Percentiles rank a stretch among this genome's conserved stretches.
These are phyloP conservation scores for Vitis amurensis DNA, from an alignment of 164 flowering plant genomes.

Conservation along the genomic window DNA sequence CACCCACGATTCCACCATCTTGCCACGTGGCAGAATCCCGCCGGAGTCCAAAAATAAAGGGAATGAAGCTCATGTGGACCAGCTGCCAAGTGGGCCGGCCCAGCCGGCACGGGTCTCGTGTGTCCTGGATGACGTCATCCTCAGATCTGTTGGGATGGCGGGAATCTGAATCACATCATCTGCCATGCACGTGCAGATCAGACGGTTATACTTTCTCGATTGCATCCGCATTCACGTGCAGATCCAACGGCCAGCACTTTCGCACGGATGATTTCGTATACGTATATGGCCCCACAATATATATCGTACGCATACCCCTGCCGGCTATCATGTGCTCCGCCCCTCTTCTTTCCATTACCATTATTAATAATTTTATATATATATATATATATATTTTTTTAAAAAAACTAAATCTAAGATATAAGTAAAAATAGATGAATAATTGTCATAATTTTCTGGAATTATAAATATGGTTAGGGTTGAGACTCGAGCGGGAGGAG, in stretches of 20 bases:
- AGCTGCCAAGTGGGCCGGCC: constrained; percentile 1
- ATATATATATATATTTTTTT: too few relatives aligned
- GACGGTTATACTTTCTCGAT: constrained; percentile 15
- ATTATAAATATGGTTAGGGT: too few relatives aligned
- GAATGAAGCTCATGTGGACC: too few relatives aligned
- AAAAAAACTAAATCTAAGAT: too few relatives aligned
- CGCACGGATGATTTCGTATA: not conserved
- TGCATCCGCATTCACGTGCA: constrained; percentile 15
- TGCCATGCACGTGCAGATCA: constrained; percentile 21
- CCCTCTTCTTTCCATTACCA: not conserved
- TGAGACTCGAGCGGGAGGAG: too few relatives aligned
- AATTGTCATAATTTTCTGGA: too few relatives aligned
- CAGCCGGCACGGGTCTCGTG: constrained; percentile 26
- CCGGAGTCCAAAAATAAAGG: too few relatives aligned
- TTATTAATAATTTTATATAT: not conserved
- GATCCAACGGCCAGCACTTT: constrained; percentile 18
- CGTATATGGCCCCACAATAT: not conserved
- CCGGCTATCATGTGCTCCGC: constrained; percentile 1
- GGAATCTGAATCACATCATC: not conserved
- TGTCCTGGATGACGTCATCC: not conserved
- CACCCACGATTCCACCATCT: too few relatives aligned
- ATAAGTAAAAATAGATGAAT: too few relatives aligned
- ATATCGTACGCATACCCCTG: not conserved
- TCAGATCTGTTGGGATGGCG: too few relatives aligned
- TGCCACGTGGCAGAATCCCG: too few relatives aligned